phyloP scores from a whole-genome alignment of 768 basidiomycete species.

The Lactarius sp. region DNA sequence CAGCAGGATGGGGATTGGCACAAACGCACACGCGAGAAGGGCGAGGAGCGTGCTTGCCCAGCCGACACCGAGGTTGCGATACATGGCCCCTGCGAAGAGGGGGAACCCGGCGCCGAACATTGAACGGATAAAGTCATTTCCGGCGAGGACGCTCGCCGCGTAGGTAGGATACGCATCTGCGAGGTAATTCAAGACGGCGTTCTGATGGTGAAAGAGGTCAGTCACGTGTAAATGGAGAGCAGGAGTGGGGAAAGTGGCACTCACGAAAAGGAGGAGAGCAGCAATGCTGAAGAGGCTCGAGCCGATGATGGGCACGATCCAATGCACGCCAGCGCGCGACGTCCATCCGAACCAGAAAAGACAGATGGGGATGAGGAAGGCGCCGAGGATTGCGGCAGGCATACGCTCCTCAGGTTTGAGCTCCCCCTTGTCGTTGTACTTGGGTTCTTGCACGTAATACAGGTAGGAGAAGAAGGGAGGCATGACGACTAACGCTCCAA shows the following conservation, averaged over 20 bases:
- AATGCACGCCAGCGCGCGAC: slow-evolving; percentile 30
- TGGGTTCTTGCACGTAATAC: slow-evolving; percentile 22
- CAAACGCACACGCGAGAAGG: slow-evolving; percentile 28
- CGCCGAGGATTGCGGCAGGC: slow-evolving; percentile 34
- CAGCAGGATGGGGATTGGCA: slow-evolving; percentile 27
- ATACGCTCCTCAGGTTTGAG: slow-evolving; percentile 33
- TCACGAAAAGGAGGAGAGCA: slow-evolving; percentile 32
- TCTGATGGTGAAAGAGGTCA: not conserved
- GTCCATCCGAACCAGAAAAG: slow-evolving; percentile 37
- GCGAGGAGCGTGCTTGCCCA: slow-evolving; percentile 30
- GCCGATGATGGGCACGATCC: slow-evolving; percentile 36
- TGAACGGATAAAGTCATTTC: slow-evolving; percentile 34
- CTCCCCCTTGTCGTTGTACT: slow-evolving; percentile 21
- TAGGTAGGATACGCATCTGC: slow-evolving; percentile 33
- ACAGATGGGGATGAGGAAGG: slow-evolving; percentile 33
- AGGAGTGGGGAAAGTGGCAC: slow-evolving; percentile 27
- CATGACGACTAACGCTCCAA: slow-evolving; percentile 13
- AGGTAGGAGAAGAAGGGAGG: slow-evolving; percentile 22
- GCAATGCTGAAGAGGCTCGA: slow-evolving; percentile 34
- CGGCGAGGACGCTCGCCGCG: slow-evolving; percentile 34
- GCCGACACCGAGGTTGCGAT: slow-evolving; percentile 29
- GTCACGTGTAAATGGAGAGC: slow-evolving; percentile 8
- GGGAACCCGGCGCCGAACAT: slow-evolving; percentile 24
- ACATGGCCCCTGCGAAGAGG: slow-evolving; percentile 27
- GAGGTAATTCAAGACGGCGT: slow-evolving; percentile 32